Evolutionary conservation across 495 filamentous ascomycete genomes (phyloP).

Genomic region (Choiromyces venosus): DNA sequence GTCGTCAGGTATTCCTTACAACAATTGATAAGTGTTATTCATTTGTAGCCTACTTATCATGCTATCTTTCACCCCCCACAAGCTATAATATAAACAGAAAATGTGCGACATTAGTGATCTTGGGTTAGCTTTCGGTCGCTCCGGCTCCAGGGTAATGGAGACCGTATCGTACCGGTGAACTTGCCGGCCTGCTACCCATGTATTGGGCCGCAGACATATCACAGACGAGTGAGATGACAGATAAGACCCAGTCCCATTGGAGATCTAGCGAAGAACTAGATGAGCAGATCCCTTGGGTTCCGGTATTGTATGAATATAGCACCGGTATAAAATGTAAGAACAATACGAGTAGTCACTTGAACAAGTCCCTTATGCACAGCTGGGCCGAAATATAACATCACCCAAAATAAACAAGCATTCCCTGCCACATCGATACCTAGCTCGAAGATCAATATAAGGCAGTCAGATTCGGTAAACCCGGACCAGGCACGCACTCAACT

Average conservation of each 20-base stretch:
- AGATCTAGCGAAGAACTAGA: background rate
- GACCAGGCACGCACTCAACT: no score
- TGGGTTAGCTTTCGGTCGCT: background rate
- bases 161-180: background rate
- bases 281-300: no score
- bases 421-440: background rate
- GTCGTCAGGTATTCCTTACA: no score
- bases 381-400: background rate
- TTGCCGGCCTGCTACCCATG: background rate
- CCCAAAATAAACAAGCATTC: background rate
- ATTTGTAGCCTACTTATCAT: no score
- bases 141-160: background rate
- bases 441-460: background rate
- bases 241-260: background rate
- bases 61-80: no score
- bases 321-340: no score
- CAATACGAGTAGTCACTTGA: no score
- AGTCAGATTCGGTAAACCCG: no score
- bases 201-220: background rate
- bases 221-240: background rate
- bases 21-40: no score
- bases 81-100: no score
- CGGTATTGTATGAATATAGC: no score
- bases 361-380: no score
- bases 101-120: background rate